phyloP scores from a whole-genome alignment of 257 asterid genomes.

The Ophiorrhiza pumila region DNA sequence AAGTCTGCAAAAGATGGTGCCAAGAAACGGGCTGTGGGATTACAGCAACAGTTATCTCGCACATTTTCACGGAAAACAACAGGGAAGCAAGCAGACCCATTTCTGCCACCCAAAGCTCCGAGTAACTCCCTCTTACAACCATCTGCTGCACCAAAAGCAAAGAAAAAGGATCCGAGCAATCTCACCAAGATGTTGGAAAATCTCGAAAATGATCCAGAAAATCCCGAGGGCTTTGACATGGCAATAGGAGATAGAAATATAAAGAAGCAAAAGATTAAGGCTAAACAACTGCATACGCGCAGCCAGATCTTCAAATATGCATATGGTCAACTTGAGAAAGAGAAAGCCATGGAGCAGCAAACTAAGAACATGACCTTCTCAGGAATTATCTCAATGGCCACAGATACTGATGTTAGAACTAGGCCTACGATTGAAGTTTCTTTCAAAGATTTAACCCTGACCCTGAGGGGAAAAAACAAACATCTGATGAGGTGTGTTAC shows the following conservation, averaged over 20 bases:
- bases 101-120: constrained; percentile 25
- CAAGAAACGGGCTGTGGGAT: constrained; percentile 49
- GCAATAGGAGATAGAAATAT: constrained; percentile 64
- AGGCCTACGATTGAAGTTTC: constrained; percentile 82
- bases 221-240: constrained; percentile 55
- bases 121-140: constrained; percentile 34
- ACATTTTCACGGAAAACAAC: constrained; percentile 59
- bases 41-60: constrained; percentile 67
- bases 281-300: constrained; percentile 65
- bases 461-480: constrained; percentile 65
- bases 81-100: constrained; percentile 28
- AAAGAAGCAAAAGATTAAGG: constrained; percentile 60
- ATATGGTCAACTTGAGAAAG: constrained; percentile 89
- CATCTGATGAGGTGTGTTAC: constrained; percentile 86
- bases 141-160: constrained; percentile 33
- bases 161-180: constrained; percentile 43
- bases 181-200: constrained; percentile 70
- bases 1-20: constrained; percentile 70
- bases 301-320: constrained; percentile 96
- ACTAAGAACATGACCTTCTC: constrained; percentile 79
- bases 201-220: constrained; percentile 55
- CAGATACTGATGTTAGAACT: constrained; percentile 57
- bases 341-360: constrained; percentile 86
- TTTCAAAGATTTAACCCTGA: constrained; percentile 80
- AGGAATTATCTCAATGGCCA: constrained; percentile 84